These are phyloP conservation scores for Aleurites moluccanus DNA, from an alignment of 441 rosid species.

Conservation along the genomic window DNA sequence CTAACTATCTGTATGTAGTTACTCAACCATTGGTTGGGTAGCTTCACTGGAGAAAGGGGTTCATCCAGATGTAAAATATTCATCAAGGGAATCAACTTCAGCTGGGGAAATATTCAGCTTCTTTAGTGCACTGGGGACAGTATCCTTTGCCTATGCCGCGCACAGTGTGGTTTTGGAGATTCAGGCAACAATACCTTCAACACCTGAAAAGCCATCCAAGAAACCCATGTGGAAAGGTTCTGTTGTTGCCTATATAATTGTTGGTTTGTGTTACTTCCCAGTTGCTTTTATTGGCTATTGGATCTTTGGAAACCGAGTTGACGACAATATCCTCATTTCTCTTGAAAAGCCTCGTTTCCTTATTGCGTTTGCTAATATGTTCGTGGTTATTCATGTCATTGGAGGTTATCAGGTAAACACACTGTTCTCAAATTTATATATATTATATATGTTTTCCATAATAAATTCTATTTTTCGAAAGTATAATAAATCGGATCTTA, in stretches of 20 bases:
- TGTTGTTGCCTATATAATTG: constrained; percentile 54
- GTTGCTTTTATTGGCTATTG: constrained; percentile 68
- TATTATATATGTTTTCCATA: too few relatives aligned
- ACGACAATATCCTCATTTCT: constrained; percentile 63
- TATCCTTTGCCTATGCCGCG: constrained; percentile 77
- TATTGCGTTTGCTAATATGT: constrained; percentile 56
- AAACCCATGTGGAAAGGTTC: constrained; percentile 79
- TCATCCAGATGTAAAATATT: constrained; percentile 49
- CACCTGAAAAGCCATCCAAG: constrained; percentile 76
- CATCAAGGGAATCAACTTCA: constrained; percentile 35
- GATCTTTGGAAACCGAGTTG: constrained; percentile 55
- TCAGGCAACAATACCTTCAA: constrained; percentile 82
- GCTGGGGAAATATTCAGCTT: constrained; percentile 44
- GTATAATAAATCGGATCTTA: too few relatives aligned
- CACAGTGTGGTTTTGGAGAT: constrained; percentile 83
- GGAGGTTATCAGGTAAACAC: constrained; percentile 98
- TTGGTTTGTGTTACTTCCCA: constrained; percentile 77
- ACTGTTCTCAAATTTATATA: too few relatives aligned
- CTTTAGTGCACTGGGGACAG: constrained; percentile 68
- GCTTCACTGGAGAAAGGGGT: constrained; percentile 51
- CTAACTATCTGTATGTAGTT: too few relatives aligned
- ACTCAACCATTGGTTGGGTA: constrained; percentile 68
- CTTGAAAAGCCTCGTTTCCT: constrained; percentile 67
- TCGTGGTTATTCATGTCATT: constrained; percentile 78
- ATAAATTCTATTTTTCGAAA: too few relatives aligned